Percentiles rank a stretch among this genome's conserved stretches.
Conservation (phyloP, 768 basidiomycete genomes). For the Austroboletus eburneus region DNA sequence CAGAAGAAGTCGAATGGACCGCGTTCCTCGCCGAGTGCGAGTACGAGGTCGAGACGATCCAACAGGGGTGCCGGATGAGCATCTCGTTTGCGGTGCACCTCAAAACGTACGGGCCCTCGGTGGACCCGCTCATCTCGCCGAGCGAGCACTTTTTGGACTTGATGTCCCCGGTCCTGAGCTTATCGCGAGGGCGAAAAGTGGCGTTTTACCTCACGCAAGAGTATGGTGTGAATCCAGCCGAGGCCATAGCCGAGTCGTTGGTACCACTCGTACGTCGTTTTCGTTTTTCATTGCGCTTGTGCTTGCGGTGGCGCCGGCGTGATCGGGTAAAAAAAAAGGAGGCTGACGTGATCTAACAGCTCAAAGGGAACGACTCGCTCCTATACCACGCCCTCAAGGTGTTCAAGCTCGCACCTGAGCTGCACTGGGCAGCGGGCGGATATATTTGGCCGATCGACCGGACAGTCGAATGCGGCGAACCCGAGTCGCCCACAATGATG, state of each 20-base stretch:
- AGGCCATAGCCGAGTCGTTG: slow-evolving; percentile 62
- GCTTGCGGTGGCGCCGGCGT: slow-evolving; percentile 2
- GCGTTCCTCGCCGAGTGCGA: slow-evolving; percentile 74
- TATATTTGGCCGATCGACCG: slow-evolving; percentile 77
- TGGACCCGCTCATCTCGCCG: slow-evolving; percentile 65
- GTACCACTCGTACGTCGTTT: slow-evolving; percentile 58
- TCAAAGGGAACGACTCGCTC: slow-evolving; percentile 73
- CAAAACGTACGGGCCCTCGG: slow-evolving; percentile 59
- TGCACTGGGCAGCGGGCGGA: slow-evolving; percentile 80
- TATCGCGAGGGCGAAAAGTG: slow-evolving; percentile 65
- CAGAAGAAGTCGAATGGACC: slow-evolving; percentile 72
- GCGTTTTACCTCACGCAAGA: slow-evolving; percentile 69
- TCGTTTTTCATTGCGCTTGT: slow-evolving; percentile 6
- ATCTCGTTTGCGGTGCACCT: slow-evolving; percentile 71
- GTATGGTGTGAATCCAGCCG: slow-evolving; percentile 67
- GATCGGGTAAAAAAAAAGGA: slow-evolving; percentile 7
- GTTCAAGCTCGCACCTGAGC: slow-evolving; percentile 68
- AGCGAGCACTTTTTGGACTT: slow-evolving; percentile 72
- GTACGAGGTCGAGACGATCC: slow-evolving; percentile 67
- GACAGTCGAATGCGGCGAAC: slow-evolving; percentile 54
- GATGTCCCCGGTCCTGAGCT: slow-evolving; percentile 66
- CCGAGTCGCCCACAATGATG: slow-evolving; percentile 22
- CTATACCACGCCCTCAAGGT: slow-evolving; percentile 74
- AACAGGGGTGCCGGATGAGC: slow-evolving; percentile 64
- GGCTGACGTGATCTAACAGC: slow-evolving; percentile 35